These are phyloP conservation scores for Verticillium tricorpus DNA, from an alignment of 2,329 filamentous ascomycete genomes.

Conservation along the genomic window DNA sequence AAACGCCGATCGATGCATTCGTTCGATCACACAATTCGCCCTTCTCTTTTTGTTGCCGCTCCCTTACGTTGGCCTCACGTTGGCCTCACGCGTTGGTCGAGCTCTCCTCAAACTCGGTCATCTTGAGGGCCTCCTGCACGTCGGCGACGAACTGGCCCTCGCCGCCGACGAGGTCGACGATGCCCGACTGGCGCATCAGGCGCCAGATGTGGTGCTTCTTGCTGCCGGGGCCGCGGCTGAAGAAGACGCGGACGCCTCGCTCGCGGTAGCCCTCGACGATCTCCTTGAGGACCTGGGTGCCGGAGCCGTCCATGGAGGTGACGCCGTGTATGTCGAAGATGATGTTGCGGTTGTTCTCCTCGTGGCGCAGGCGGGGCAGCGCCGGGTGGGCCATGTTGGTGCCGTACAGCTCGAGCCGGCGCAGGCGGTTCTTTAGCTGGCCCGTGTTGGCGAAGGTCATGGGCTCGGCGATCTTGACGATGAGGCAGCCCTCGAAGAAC, in stretches of 20 bases:
- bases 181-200: conserved; percentile 74
- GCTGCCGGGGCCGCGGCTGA: conserved; percentile 51
- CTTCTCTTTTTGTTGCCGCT: background rate
- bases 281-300: conserved; percentile 84
- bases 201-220: conserved; percentile 57
- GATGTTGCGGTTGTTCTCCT: conserved; percentile 84
- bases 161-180: conserved; percentile 79
- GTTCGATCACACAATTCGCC: background rate
- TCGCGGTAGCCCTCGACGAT: conserved; percentile 81
- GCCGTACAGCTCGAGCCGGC: conserved; percentile 86
- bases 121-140: conserved; percentile 77
- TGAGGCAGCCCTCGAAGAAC: conserved; percentile 86
- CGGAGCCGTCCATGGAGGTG: conserved; percentile 87
- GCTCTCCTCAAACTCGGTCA: conserved; percentile 69
- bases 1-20: background rate
- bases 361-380: conserved; percentile 69
- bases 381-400: conserved; percentile 80
- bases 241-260: conserved; percentile 72
- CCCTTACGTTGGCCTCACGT: background rate
- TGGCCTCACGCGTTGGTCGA: conserved; percentile 16
- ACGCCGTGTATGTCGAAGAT: conserved; percentile 99
- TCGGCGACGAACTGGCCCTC: conserved; percentile 72
- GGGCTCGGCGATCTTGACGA: conserved; percentile 96
- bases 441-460: conserved; percentile 97
- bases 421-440: conserved; percentile 77